Evolutionary conservation across 148 eudicot genomes (phyloP).

Genomic region (Vaccinium darrowii): DNA sequence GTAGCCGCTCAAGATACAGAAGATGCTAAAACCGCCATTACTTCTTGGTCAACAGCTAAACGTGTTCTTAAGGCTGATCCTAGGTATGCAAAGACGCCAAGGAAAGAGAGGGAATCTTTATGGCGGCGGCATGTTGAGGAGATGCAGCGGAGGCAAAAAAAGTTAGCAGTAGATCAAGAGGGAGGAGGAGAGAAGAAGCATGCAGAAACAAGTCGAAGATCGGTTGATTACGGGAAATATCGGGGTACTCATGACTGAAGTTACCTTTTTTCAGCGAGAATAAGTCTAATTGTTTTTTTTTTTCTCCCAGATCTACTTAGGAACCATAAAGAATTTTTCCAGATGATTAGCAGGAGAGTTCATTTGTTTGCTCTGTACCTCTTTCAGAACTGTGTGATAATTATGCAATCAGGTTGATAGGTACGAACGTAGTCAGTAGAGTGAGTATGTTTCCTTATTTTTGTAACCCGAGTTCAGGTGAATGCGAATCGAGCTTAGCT

Average conservation of each 20-base stretch:
- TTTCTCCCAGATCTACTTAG: neutral
- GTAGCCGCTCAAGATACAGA: slow-evolving; percentile 61
- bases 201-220: slow-evolving; percentile 38
- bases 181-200: slow-evolving; percentile 49
- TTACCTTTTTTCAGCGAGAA: neutral
- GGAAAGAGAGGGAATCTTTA: slow-evolving; percentile 81
- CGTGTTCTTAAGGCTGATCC: slow-evolving; percentile 59
- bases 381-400: slow-evolving; percentile 1
- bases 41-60: slow-evolving; percentile 97
- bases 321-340: neutral
- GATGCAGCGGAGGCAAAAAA: slow-evolving; percentile 56
- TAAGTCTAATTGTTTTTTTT: neutral
- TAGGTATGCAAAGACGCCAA: slow-evolving; percentile 68
- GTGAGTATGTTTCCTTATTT: neutral
- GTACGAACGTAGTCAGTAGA: neutral
- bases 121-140: slow-evolving; percentile 91
- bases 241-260: slow-evolving; percentile 44
- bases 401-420: neutral
- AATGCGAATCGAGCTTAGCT: neutral
- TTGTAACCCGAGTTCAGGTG: neutral
- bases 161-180: slow-evolving; percentile 36
- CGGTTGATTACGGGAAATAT: slow-evolving; percentile 45
- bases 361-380: neutral
- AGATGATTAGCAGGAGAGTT: neutral
- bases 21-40: slow-evolving; percentile 71